A percentile compares a stretch with the other conserved stretches of the same genome.
Conservation (phyloP, 2,329 filamentous ascomycete genomes). For the Ploettnerulaceae sp. region DNA sequence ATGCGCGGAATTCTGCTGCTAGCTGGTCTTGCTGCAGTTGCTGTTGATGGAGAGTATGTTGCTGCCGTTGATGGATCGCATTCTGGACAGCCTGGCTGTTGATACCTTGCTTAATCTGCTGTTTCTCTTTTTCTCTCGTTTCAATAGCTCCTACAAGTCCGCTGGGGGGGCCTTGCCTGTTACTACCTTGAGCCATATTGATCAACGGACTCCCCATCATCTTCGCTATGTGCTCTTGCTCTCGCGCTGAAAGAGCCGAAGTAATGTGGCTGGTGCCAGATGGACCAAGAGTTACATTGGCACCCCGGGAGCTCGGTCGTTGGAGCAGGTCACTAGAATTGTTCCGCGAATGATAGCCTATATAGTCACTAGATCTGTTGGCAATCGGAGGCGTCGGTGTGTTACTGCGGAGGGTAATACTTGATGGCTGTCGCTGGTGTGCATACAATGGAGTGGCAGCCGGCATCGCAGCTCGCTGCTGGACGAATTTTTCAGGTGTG, state of each 20-base stretch:
- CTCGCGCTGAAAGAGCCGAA: slow-evolving; percentile 69
- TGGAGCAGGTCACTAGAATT: slow-evolving; percentile 45
- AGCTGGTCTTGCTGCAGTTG: slow-evolving; percentile 23
- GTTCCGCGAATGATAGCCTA: slow-evolving; percentile 40
- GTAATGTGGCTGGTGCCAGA: slow-evolving; percentile 43
- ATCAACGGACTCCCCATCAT: slow-evolving; percentile 74
- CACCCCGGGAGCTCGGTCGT: slow-evolving; percentile 54
- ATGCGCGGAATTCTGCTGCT: slow-evolving; percentile 18
- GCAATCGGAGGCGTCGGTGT: slow-evolving; percentile 41
- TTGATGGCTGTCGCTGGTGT: slow-evolving; percentile 55
- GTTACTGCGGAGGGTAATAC: slow-evolving; percentile 41
- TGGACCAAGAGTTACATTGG: slow-evolving; percentile 37
- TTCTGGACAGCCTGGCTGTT: slow-evolving; percentile 68
- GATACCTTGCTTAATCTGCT: slow-evolving; percentile 62
- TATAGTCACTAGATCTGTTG: slow-evolving; percentile 36
- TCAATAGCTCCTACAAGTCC: slow-evolving; percentile 77
- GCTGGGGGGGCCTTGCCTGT: slow-evolving; percentile 42
- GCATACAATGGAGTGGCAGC: slow-evolving; percentile 51
- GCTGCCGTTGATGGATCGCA: slow-evolving; percentile 65
- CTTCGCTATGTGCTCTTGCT: slow-evolving; percentile 84
- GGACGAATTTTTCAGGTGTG: slow-evolving; percentile 77
- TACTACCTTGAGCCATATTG: slow-evolving; percentile 47
- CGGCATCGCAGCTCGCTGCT: slow-evolving; percentile 62
- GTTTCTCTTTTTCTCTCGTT: slow-evolving; percentile 71
- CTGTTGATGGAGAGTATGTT: slow-evolving; percentile 38